phyloP scores from a whole-genome alignment of 2,329 filamentous ascomycete genomes.

The Hypoxylon sp. region DNA sequence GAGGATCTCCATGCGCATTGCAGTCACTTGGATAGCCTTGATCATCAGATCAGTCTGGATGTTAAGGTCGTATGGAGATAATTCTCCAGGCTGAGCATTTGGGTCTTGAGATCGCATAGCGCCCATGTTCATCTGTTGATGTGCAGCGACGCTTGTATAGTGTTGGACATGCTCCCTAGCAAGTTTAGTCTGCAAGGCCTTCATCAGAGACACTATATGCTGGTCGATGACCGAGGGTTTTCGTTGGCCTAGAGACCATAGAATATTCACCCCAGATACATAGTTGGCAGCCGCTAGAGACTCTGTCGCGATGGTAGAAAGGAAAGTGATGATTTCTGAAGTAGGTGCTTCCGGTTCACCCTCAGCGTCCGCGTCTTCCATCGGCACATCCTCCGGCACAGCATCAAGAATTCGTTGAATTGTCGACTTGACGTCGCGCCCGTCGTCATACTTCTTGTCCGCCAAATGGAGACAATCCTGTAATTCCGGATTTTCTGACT shows the following conservation, averaged over 20 bases:
- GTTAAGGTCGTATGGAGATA: conserved; percentile 84
- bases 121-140: conserved; percentile 59
- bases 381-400: conserved; percentile 82
- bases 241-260: conserved; percentile 91
- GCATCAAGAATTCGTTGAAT: conserved; percentile 89
- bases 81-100: conserved; percentile 67
- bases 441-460: conserved; percentile 78
- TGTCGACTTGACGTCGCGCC: conserved; percentile 79
- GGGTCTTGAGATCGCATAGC: conserved; percentile 67
- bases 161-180: conserved; percentile 92
- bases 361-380: conserved; percentile 85
- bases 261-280: conserved; percentile 88
- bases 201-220: conserved; percentile 91
- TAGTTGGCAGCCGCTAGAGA: conserved; percentile 85
- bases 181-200: conserved; percentile 90
- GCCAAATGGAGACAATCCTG: conserved; percentile 90
- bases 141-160: conserved; percentile 71
- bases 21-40: conserved; percentile 94
- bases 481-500: conserved; percentile 90
- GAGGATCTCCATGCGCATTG: conserved; percentile 90
- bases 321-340: conserved; percentile 87
- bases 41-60: conserved; percentile 93
- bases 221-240: conserved; percentile 90
- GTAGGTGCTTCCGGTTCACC: conserved; percentile 84
- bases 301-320: conserved; percentile 90